Conservation (phyloP, 2,329 filamentous ascomycete species). For the Daldinia sp. region DNA sequence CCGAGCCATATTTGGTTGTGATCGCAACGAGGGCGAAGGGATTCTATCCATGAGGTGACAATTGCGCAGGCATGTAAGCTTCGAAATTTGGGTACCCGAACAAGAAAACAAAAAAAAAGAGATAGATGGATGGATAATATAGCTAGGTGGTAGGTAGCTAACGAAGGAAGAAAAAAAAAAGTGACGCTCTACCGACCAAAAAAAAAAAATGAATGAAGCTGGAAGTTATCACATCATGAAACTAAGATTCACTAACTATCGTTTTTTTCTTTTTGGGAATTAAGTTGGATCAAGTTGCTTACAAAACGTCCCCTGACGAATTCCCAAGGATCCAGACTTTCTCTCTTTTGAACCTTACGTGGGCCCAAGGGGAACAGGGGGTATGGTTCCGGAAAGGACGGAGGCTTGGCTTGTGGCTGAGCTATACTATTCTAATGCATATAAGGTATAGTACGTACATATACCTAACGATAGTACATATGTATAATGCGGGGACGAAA, state of each 20-base stretch:
- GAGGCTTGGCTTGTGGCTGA: conserved; percentile 21
- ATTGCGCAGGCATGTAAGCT: conserved; percentile 14
- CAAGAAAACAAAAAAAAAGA: conserved; percentile 3
- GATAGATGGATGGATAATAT: background rate
- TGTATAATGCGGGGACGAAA: background rate
- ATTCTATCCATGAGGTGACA: conserved; percentile 45
- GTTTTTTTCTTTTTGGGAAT: conserved; percentile 3
- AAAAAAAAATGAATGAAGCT: conserved; percentile 12
- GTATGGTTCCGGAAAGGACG: background rate
- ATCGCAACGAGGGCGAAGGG: conserved; percentile 44
- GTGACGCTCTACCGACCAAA: conserved; percentile 21
- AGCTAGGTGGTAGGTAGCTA: background rate
- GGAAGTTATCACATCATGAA: conserved; percentile 39
- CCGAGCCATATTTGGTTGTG: conserved; percentile 63
- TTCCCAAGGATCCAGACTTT: conserved; percentile 8
- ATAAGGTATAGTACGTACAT: too few relatives aligned
- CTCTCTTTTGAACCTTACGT: conserved; percentile 17
- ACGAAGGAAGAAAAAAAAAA: conserved; percentile 13
- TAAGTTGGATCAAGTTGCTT: background rate
- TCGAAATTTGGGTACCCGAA: background rate
- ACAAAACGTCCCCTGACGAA: conserved; percentile 29
- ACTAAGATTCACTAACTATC: conserved; percentile 14
- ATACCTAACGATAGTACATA: background rate
- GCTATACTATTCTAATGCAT: background rate
- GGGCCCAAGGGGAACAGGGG: conserved; percentile 15